Percentiles rank a stretch among this genome's conserved stretches.
Conservation (phyloP, 2,329 filamentous ascomycete genomes). For the Sphaerulina vaccinii region DNA sequence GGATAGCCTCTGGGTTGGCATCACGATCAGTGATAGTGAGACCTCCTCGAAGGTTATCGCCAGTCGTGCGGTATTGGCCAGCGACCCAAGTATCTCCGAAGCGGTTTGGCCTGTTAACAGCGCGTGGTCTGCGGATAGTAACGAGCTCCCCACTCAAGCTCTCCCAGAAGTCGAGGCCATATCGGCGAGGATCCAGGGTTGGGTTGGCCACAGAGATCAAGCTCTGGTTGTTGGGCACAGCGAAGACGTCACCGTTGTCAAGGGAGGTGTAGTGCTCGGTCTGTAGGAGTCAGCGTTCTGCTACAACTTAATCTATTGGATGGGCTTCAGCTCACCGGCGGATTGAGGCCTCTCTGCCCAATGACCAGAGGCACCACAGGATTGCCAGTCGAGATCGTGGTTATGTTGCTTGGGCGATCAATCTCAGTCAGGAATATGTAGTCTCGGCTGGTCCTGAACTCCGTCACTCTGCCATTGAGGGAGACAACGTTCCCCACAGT, state of each 20-base stretch:
- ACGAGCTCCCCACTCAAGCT: slow-evolving; percentile 66
- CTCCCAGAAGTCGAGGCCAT: slow-evolving; percentile 74
- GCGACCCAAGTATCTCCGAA: slow-evolving; percentile 70
- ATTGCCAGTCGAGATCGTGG: slow-evolving; percentile 55
- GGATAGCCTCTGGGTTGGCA: slow-evolving; percentile 67
- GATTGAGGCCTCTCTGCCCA: slow-evolving; percentile 53
- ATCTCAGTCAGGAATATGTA: slow-evolving; percentile 67
- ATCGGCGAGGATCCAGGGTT: slow-evolving; percentile 57
- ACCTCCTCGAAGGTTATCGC: slow-evolving; percentile 62
- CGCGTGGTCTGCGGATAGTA: slow-evolving; percentile 57
- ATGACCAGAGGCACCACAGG: slow-evolving; percentile 59
- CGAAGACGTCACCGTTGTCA: slow-evolving; percentile 65
- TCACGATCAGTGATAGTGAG: slow-evolving; percentile 64
- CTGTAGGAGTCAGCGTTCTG: background rate
- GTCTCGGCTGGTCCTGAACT: slow-evolving; percentile 56
- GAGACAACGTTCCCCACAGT: slow-evolving; percentile 63
- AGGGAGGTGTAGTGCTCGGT: slow-evolving; percentile 61
- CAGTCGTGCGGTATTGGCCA: slow-evolving; percentile 63
- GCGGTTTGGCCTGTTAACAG: slow-evolving; percentile 60
- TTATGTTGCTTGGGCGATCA: slow-evolving; percentile 54
- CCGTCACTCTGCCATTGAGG: slow-evolving; percentile 59
- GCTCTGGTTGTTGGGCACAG: slow-evolving; percentile 61
- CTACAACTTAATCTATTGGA: background rate
- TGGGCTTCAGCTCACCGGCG: slow-evolving; percentile 48
- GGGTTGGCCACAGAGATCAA: slow-evolving; percentile 62